Evolutionary conservation across 148 eudicot species (phyloP).

Genomic region (Cornus kousa): DNA sequence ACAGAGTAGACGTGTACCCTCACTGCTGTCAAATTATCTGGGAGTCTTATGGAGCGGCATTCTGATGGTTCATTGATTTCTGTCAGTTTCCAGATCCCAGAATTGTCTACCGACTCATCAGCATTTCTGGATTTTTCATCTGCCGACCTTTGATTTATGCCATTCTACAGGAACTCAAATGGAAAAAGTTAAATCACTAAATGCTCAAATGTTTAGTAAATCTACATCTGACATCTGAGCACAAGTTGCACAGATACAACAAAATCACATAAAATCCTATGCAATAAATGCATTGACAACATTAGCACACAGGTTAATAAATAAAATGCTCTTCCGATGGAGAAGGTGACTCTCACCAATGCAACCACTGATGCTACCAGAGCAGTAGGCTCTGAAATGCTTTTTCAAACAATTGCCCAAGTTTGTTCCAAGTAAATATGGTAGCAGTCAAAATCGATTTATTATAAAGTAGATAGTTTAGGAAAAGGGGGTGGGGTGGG

Average conservation of each 20-base stretch:
- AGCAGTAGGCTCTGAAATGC: slow-evolving; percentile 59
- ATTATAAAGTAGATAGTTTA: too few relatives aligned
- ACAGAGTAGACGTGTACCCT: slow-evolving; percentile 36
- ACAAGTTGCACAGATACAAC: neutral
- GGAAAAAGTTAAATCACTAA: neutral
- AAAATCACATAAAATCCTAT: neutral
- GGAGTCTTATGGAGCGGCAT: slow-evolving; percentile 76
- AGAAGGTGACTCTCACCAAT: slow-evolving; percentile 34
- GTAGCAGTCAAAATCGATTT: too few relatives aligned
- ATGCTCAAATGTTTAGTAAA: neutral
- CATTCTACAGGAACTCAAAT: slow-evolving; percentile 38
- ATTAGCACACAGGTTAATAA: neutral
- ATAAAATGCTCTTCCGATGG: neutral
- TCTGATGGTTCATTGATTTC: slow-evolving; percentile 73
- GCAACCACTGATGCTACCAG: slow-evolving; percentile 35
- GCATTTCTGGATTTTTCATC: too few relatives aligned
- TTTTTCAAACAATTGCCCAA: slow-evolving; percentile 36
- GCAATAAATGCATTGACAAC: neutral
- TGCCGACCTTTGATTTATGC: too few relatives aligned
- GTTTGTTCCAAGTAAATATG: too few relatives aligned
- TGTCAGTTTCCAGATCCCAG: slow-evolving; percentile 49
- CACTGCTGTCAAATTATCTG: slow-evolving; percentile 62
- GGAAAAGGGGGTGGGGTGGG: too few relatives aligned
- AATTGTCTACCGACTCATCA: too few relatives aligned
- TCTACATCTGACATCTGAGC: neutral